Base-by-base conservation (phyloP, 2,329 filamentous ascomycete genomes). In the Cladophialophora bantiana region DNA sequence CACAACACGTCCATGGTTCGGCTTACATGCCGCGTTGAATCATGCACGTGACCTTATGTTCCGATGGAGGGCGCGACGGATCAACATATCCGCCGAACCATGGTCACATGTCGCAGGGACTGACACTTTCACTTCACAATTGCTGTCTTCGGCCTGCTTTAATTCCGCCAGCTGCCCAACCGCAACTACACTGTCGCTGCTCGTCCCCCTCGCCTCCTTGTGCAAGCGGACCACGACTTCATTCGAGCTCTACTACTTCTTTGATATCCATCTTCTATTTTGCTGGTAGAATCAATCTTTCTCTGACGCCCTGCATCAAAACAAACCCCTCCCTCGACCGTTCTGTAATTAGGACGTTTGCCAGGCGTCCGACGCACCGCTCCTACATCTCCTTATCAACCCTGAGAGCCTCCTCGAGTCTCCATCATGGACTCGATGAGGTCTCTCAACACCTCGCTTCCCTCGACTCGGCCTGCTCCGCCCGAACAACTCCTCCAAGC, bases 401-500 rank as follows among this genome's bases (percentile, higher is more conserved):
- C 31, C 9, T 12, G 35, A 40, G 18, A 36, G n/a, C 18, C 59
- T 55, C 58, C 48, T 63, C 59, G 62, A 55, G 60, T 54, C 52
- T 65, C 34, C 54, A 68, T 52, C 59, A 89, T 89, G 87, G 87
- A 89, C 74, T 88, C 86, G 61, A 88, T 89, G 86, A 82, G 85
- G 74, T 86, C 84, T 64, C 80, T 89, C 54, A 88, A 88, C 71
- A 87, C 83, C 35, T 88, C 86, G 59, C 78, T 89, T 65, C 87
- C 87, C n/a, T 78, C 79, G 9, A 73, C 64, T 48, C 64, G 70
- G 2, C 67, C 70, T 40, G 80, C 82, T 66, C 81, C 82, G 52
- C 79, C 81, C 2, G 82, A 83, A 73, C 78, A 83, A 75, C 88
- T 97, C 56, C 88, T 97, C 65, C 90, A 94, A 73, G 90, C 92